Evolutionary conservation across 352 stramenopile species (phyloP).

Genomic region (Phytophthora crassamura): DNA sequence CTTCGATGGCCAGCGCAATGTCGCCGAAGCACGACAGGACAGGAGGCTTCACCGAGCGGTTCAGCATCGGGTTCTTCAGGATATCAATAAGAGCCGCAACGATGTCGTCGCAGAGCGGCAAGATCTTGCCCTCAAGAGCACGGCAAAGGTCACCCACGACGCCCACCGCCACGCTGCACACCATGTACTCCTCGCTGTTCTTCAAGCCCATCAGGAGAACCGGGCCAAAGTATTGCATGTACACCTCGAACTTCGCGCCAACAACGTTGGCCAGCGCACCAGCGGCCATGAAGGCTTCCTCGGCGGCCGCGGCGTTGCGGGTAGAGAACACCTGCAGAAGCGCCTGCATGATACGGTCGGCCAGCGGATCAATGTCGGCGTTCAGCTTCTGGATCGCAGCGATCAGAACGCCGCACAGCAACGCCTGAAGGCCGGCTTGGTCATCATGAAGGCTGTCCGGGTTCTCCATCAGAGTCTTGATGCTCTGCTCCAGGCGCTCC

Average conservation of each 20-base stretch:
- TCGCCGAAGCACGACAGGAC: constrained; percentile 97
- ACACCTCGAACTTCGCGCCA: constrained; percentile 94
- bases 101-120: constrained; percentile 95
- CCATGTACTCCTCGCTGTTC: constrained; percentile 97
- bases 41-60: constrained; percentile 96
- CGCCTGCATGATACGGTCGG: constrained; percentile 95
- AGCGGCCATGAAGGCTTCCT: constrained; percentile 97
- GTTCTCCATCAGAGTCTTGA: constrained; percentile 70
- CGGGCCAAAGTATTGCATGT: constrained; percentile 95
- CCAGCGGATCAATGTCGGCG: constrained; percentile 84
- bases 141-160: constrained; percentile 96
- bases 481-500: constrained; percentile 80
- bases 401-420: constrained; percentile 93
- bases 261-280: constrained; percentile 94
- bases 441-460: constrained; percentile 80
- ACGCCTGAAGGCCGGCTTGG: constrained; percentile 76
- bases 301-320: constrained; percentile 93
- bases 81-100: constrained; percentile 95
- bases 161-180: constrained; percentile 96
- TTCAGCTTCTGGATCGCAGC: constrained; percentile 94
- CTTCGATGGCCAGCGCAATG: constrained; percentile 96
- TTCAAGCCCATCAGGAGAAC: constrained; percentile 93
- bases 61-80: constrained; percentile 93
- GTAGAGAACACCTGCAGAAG: constrained; percentile 96
- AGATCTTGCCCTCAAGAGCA: constrained; percentile 91